phyloP scores from a whole-genome alignment of 257 asterid genomes.

The Echium plantagineum region DNA sequence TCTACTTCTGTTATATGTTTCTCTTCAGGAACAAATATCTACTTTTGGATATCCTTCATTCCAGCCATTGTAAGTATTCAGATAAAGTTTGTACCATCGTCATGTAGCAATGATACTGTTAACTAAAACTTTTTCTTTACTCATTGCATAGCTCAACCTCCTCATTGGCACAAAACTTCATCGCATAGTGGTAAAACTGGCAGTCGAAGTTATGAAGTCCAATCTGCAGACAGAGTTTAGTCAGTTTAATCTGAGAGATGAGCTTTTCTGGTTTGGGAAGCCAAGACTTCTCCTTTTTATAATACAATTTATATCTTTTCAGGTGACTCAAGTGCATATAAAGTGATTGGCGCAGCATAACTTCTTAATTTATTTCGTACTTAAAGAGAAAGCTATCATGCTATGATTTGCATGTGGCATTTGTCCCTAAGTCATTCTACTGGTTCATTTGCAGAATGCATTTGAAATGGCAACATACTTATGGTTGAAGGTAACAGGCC shows the following conservation, averaged over 20 bases:
- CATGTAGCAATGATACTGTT: not conserved
- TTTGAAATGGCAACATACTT: slow-evolving; percentile 74
- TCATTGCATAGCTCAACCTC: slow-evolving; percentile 55
- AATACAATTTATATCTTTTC: slow-evolving; percentile 79
- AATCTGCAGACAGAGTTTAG: slow-evolving; percentile 43
- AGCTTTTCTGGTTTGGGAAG: slow-evolving; percentile 91
- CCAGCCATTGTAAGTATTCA: slow-evolving; percentile 55
- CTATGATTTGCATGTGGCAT: no score
- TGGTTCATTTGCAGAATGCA: slow-evolving; percentile 57
- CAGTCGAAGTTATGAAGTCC: slow-evolving; percentile 65
- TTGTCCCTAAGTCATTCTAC: not conserved
- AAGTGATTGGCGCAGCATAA: no score
- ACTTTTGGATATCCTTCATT: slow-evolving; percentile 83
- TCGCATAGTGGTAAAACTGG: slow-evolving; percentile 68
- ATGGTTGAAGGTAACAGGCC: slow-evolving; percentile 70
- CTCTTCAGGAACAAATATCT: slow-evolving; percentile 68
- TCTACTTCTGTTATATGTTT: not conserved
- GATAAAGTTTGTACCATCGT: slow-evolving; percentile 1
- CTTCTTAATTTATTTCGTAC: no score
- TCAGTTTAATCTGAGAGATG: slow-evolving; percentile 70
- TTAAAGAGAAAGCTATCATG: no score
- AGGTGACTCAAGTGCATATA: slow-evolving; percentile 31
- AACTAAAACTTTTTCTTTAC: slow-evolving; percentile 6
- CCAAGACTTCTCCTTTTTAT: slow-evolving; percentile 67
- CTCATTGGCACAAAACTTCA: slow-evolving; percentile 84